phyloP scores from a whole-genome alignment of 1,139 yeast genomes.

The Lodderomyces elongisporus region DNA sequence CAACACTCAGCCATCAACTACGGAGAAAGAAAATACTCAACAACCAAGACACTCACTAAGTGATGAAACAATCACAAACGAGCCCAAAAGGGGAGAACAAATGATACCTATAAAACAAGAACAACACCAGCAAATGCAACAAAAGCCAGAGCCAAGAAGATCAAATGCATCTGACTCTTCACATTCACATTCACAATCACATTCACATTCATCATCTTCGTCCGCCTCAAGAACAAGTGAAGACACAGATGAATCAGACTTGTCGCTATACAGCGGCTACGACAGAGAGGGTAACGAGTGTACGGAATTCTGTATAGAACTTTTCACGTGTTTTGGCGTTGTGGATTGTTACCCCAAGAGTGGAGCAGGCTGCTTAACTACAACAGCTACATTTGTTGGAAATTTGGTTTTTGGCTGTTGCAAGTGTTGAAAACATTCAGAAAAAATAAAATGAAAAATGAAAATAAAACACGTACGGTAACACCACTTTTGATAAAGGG shows the following conservation, averaged over 20 bases:
- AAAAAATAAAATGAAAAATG: background rate
- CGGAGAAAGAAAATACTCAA: no score
- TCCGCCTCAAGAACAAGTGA: slow-evolving; percentile 3
- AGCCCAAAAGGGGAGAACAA: background rate
- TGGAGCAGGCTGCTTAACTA: slow-evolving; percentile 39
- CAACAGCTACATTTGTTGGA: slow-evolving; percentile 35
- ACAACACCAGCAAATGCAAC: background rate
- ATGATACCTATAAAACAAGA: background rate
- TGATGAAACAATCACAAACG: background rate
- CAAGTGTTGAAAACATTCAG: slow-evolving; percentile 18
- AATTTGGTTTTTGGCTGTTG: slow-evolving; percentile 34
- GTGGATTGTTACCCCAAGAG: slow-evolving; percentile 40
- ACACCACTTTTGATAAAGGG: background rate
- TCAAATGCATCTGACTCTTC: background rate
- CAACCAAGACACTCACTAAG: no score
- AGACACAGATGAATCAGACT: slow-evolving; percentile 10
- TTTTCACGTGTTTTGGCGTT: slow-evolving; percentile 37
- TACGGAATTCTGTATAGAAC: slow-evolving; percentile 40
- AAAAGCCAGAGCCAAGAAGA: background rate
- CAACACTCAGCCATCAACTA: no score
- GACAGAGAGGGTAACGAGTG: slow-evolving; percentile 37
- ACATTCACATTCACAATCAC: no score
- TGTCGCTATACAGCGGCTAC: slow-evolving; percentile 23
- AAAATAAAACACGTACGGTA: background rate
- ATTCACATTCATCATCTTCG: no score